Evolutionary conservation across 352 stramenopile species (phyloP), one percentile per base, ranked within the genome.

Genomic region (Blastocystis sp.): DNA sequence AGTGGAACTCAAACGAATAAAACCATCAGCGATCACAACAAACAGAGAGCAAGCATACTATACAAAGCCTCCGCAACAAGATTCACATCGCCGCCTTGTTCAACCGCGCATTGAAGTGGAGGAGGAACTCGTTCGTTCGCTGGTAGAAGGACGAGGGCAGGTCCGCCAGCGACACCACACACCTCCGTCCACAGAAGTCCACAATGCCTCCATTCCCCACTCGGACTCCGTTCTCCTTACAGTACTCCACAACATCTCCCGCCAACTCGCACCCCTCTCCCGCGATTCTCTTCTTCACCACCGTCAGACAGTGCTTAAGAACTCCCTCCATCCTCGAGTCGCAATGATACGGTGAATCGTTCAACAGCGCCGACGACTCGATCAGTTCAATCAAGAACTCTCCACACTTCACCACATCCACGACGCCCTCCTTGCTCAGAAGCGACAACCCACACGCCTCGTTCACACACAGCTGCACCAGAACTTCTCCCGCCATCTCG

Each of bases 51-150:
- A n/a, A n/a, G n/a, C n/a, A n/a, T n/a, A n/a, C n/a, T n/a, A n/a
- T n/a, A n/a, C n/a, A n/a, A n/a, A n/a, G n/a, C n/a, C n/a, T n/a
- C n/a, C n/a, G n/a, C n/a, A n/a, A n/a, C n/a, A n/a, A n/a, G n/a
- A n/a, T n/a, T n/a, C n/a, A n/a, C n/a, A n/a, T n/a, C n/a, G n/a
- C n/a, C n/a, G n/a, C n/a, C n/a, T n/a, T n/a, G n/a, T n/a, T n/a
- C n/a, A n/a, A n/a, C n/a, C n/a, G n/a, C n/a, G n/a, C n/a, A n/a
- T n/a, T n/a, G n/a, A 55, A 55, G 6, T 55, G 45, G 45, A 55
- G 45, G 9, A 77, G 35, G 16, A 33, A 77, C 26, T 77, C 66
- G 45, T 77, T 77, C 33, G 55, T 35, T 1, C 37, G 66, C 37
- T 4, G 9, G 55, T 77, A 77, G 29, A 77, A 41, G 45, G n/a